Conservation (phyloP, 2,329 filamentous ascomycete genomes). For the Colletotrichum coccodes region DNA sequence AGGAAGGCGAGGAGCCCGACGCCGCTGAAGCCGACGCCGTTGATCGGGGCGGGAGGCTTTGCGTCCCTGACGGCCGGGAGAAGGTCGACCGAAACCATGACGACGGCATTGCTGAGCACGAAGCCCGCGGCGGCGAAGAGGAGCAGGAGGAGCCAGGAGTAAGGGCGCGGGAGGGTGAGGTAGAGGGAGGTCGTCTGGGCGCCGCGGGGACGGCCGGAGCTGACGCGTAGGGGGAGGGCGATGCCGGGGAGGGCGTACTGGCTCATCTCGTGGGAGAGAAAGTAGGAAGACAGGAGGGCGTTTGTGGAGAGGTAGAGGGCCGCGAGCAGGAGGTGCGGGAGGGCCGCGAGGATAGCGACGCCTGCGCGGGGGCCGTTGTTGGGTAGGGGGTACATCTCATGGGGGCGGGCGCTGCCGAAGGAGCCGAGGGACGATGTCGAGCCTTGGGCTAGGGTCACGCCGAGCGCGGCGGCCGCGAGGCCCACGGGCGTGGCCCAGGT, state of each 20-base stretch:
- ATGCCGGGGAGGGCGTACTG: conserved; percentile 50
- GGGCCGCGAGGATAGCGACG: conserved; percentile 50
- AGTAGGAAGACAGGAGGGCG: conserved; percentile 58
- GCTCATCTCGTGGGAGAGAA: conserved; percentile 60
- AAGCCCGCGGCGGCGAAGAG: conserved; percentile 57
- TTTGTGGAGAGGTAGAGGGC: conserved; percentile 59
- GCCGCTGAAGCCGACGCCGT: conserved; percentile 54
- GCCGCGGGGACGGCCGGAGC: conserved; percentile 53
- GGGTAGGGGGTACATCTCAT: conserved; percentile 44
- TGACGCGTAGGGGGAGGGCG: conserved; percentile 54
- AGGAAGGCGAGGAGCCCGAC: conserved; percentile 54
- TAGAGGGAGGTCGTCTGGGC: conserved; percentile 58
- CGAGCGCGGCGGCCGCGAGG: conserved; percentile 52
- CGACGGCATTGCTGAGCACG: conserved; percentile 51
- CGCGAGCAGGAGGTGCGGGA: conserved; percentile 61
- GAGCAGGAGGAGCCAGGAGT: conserved; percentile 55
- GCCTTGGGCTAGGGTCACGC: conserved; percentile 43
- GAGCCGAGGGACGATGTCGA: conserved; percentile 44
- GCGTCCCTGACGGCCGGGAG: conserved; percentile 17
- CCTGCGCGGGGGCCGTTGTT: conserved; percentile 37
- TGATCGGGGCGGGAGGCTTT: conserved; percentile 30
- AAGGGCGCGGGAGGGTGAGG: conserved; percentile 59
- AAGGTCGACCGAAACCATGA: conserved; percentile 45
- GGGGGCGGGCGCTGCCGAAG: conserved; percentile 50
- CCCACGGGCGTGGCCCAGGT: conserved; percentile 51